Conservation (phyloP, 2,329 filamentous ascomycete genomes). For the Mariannaea sp. region DNA sequence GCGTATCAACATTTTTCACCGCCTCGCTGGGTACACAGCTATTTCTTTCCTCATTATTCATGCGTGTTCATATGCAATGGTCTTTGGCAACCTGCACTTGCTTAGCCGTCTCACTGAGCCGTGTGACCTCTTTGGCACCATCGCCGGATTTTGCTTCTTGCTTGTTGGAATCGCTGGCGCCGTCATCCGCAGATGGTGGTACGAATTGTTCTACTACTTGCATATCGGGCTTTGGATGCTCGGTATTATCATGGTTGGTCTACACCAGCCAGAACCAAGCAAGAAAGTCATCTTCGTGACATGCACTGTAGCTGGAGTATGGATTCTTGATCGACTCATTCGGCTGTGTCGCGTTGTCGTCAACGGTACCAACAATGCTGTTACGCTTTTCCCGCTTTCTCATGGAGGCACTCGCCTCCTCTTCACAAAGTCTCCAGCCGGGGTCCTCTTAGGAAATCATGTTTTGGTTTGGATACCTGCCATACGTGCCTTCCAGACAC, state of each 20-base stretch:
- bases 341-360: constrained; percentile 50
- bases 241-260: constrained; percentile 52
- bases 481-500: constrained; percentile 61
- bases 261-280: constrained; percentile 56
- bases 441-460: constrained; percentile 60
- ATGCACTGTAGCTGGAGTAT: constrained; percentile 51
- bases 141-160: constrained; percentile 53
- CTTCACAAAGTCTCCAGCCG: constrained; percentile 53
- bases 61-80: constrained; percentile 47
- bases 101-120: constrained; percentile 42
- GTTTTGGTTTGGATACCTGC: constrained; percentile 67
- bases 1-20: constrained; percentile 62
- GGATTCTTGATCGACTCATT: constrained; percentile 56
- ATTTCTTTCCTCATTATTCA: constrained; percentile 54
- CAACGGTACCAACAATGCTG: constrained; percentile 56
- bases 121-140: constrained; percentile 54
- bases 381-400: constrained; percentile 57
- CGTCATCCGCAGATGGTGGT: constrained; percentile 52
- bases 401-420: constrained; percentile 60
- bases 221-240: constrained; percentile 57
- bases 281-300: constrained; percentile 50
- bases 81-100: constrained; percentile 43
- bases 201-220: constrained; percentile 61
- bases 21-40: constrained; percentile 56
- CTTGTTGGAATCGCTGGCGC: constrained; percentile 50